Base-by-base conservation (phyloP, 1,284 basidiomycete species). In the Cryptococcus sp. region DNA sequence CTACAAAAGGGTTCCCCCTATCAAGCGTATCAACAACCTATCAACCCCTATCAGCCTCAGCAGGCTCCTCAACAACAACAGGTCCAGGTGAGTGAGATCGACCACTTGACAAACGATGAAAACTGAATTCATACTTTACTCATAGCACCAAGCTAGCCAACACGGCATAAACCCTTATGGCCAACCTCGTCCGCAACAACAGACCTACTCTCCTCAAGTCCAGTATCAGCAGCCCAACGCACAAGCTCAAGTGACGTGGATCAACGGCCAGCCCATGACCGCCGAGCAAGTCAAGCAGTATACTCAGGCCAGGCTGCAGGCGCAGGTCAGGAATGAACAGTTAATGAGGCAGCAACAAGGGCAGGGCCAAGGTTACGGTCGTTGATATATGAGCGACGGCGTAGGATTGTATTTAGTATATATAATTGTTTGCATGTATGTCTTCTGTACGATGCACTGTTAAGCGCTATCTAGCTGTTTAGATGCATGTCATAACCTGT, bases 211-310 rank as follows among this genome's bases (percentile, higher is more conserved):
- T 3, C 11, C 47, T 34, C 25, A 26, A 7, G 19, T 34, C 23
- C 47, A 49, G 16, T 37, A 49, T 22, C 47, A 23, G 19, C 47
- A 49, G 20, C 47, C 47, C 29, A 29, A 29, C 29, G 37, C 38
- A 51, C n/a, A 47, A 48, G 25, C 20, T 40, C 29, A 23, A 11
- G 29, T 34, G 20, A 20, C 46, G 22, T 23, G 11, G 19, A 29
- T 43, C 34, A 22, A 19, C 16, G 54, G 43, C 22, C 17, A 46
- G 39, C 41, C 39, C n/a, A 50, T 45, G 11, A 55, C 55, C 10
- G 45, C 52, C 22, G 46, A 57, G 37, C 58, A 57, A 26, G 23
- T 55, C 48, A 58, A 51, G 34, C 29, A 40, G 38, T 43, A 19
- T 44, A 44, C n/a, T 44, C 41, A 44, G 15, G 22, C n/a, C 22